Evolutionary conservation across 768 basidiomycete genomes (phyloP).

Genomic region (Saitozyma sp.): DNA sequence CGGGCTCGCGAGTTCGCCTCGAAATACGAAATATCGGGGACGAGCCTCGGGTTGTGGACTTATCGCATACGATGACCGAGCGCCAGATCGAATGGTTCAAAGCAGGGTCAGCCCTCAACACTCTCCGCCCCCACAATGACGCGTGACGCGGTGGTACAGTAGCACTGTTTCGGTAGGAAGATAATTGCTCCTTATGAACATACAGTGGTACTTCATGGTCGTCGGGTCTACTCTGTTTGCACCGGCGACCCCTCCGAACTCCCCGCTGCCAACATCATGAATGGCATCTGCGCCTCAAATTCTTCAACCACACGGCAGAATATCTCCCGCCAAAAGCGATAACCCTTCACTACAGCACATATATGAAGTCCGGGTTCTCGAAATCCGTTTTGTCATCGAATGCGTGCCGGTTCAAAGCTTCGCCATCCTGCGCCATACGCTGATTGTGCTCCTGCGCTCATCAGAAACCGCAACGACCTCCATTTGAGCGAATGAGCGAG

Average conservation of each 20-base stretch:
- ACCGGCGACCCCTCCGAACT: no score
- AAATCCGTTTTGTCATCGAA: slow-evolving; percentile 39
- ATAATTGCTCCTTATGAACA: background rate
- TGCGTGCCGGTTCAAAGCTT: slow-evolving; percentile 20
- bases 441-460: slow-evolving; percentile 16
- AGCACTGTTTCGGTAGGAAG: background rate
- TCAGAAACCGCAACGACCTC: background rate
- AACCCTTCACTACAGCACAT: background rate
- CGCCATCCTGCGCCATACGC: slow-evolving; percentile 5
- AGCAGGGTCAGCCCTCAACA: slow-evolving; percentile 18
- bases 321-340: no score
- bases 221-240: no score
- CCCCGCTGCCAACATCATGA: no score
- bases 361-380: slow-evolving; percentile 40
- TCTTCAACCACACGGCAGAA: no score
- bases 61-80: background rate
- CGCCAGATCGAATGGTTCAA: slow-evolving; percentile 8
- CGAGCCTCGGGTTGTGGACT: slow-evolving; percentile 2
- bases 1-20: background rate
- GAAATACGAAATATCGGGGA: background rate
- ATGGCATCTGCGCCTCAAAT: no score
- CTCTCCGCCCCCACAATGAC: slow-evolving; percentile 4
- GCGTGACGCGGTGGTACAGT: no score
- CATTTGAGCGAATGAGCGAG: background rate
- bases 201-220: no score